phyloP scores from a whole-genome alignment of 345 rosid species.

The Adansonia digitata region DNA sequence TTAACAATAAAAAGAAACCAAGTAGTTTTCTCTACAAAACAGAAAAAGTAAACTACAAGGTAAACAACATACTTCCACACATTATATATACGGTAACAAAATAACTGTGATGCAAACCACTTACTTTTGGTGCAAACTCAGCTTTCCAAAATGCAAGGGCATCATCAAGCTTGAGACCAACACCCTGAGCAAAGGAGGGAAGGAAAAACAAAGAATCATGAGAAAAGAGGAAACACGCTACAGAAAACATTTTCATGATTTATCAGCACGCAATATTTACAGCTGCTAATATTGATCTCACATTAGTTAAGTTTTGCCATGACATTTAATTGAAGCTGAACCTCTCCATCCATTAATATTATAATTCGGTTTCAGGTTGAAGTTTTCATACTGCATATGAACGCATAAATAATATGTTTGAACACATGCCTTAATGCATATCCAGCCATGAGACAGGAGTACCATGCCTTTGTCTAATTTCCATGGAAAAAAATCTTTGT shows the following conservation, averaged over 20 bases:
- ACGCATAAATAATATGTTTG: neutral
- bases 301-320: neutral
- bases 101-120: neutral
- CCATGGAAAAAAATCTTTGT: neutral
- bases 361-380: neutral
- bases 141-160: constrained; percentile 95
- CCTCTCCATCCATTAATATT: neutral
- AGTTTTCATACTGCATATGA: neutral
- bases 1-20: constrained; percentile 2
- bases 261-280: constrained; percentile 1
- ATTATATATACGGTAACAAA: neutral
- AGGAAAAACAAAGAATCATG: neutral
- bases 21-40: neutral
- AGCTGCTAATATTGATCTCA: neutral
- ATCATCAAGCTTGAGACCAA: constrained; percentile 86
- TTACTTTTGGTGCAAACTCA: constrained; percentile 81
- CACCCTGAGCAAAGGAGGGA: constrained; percentile 48
- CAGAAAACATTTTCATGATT: neutral
- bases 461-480: neutral
- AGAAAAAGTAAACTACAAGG: neutral
- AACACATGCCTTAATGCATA: neutral
- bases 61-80: neutral
- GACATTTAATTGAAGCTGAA: neutral
- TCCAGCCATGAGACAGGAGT: neutral
- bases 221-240: neutral